Evolutionary conservation across 83 land plant genomes (phyloP).

Genomic region (Picea abies): DNA sequence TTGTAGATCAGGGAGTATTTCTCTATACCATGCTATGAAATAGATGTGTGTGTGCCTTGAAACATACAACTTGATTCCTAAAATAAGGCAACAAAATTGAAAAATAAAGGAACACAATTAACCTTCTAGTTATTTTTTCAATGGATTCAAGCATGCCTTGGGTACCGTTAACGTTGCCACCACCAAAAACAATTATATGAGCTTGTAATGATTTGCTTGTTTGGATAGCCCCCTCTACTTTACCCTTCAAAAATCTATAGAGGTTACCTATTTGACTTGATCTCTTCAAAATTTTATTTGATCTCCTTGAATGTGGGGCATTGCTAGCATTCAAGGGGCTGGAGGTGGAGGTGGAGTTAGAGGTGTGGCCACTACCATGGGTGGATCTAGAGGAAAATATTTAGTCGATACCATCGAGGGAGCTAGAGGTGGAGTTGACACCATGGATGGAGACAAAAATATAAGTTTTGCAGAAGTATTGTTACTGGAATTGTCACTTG

Average conservation of each 20-base stretch:
- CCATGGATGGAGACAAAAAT: background rate
- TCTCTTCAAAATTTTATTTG: slow-evolving; percentile 54
- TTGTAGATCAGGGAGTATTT: no score
- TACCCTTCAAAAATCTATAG: slow-evolving; percentile 56
- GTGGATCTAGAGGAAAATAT: no score
- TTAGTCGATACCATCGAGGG: no score
- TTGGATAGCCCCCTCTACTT: slow-evolving; percentile 46
- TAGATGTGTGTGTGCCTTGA: background rate
- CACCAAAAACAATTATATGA: slow-evolving; percentile 16
- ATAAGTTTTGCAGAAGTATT: background rate
- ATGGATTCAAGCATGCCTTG: slow-evolving; percentile 76
- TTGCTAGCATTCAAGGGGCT: slow-evolving; percentile 32
- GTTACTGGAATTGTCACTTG: background rate
- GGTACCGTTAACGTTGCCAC: slow-evolving; percentile 14
- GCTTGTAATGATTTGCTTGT: slow-evolving; percentile 29
- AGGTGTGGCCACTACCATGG: no score
- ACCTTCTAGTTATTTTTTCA: slow-evolving; percentile 75
- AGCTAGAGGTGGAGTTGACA: background rate
- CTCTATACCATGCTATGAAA: no score
- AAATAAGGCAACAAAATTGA: background rate
- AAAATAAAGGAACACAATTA: background rate
- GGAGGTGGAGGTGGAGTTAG: slow-evolving; percentile 25
- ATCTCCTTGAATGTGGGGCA: slow-evolving; percentile 22
- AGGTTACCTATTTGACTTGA: slow-evolving; percentile 63
- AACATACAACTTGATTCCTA: background rate